Base-by-base conservation (phyloP, 2,329 filamentous ascomycete genomes). In the Pseudonectria foliicola region DNA sequence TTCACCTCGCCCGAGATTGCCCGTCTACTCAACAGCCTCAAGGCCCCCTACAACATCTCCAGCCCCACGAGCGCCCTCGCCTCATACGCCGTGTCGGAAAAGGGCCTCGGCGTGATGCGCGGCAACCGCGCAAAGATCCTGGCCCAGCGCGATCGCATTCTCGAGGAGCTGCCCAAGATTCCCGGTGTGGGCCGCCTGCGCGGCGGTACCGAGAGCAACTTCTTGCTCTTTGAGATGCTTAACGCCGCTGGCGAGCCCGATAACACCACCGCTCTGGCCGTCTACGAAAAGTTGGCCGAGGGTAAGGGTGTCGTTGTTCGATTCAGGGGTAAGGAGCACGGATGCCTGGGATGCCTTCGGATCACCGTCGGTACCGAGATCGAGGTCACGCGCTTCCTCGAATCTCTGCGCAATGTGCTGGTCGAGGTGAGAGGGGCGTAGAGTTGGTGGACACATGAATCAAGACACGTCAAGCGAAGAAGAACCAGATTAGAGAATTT, bases 31-130 rank as follows among this genome's bases (percentile, higher is more conserved):
- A 98, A 98, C 66, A 88, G 74, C 56, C 71, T 98, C 53, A 96
- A 96, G 64, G 90, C 92, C 0, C 92, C 92, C 1, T 98, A 98
- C 67, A 96, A 95, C 63, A 81, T 98, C 51, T 83, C 87, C 4
- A 90, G 81, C 50, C 87, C 87, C 1, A 95, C 90, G 1, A 88
- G 82, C 50, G 79, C 82, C 25, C 71, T 98, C 13, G 92, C 89
- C 1, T 74, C 70, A 25, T 76, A 81, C 14, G 89, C 86, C 4
- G 66, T 96, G 26, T 70, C 75, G 2, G 64, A 70, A 0, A 61
- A 69, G 13, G 89, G 89, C 18, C 60, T 96, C 29, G 64, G 69
- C 1, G 71, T 82, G 11, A 95, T 95, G 89, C 68, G 68, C 26
- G 60, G 50, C 21, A 83, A 94, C 60, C 72, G 75, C 27, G 71